Percentiles rank a stretch among this genome's conserved stretches.
These are phyloP conservation scores for Chlamydomonas sp. DNA, from an alignment of 139 green algal species.

Conservation along the genomic window DNA sequence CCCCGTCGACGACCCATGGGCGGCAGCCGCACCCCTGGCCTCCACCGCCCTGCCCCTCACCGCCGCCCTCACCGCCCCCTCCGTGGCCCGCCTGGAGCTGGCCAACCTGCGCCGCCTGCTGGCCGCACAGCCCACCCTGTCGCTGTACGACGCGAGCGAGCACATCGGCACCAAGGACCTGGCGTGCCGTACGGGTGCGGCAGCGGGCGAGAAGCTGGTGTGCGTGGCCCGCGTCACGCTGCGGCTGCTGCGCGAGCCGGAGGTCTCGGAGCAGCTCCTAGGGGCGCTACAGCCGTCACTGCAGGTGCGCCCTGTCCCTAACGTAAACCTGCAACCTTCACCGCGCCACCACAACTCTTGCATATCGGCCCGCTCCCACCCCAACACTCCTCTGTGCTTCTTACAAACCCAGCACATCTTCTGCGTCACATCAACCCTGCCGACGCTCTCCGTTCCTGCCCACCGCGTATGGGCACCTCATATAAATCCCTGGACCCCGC, in stretches of 20 bases:
- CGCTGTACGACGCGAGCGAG: constrained; percentile 11
- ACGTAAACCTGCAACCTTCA: too few species aligned
- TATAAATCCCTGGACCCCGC: too few species aligned
- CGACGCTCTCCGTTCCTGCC: too few species aligned
- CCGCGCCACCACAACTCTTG: too few species aligned
- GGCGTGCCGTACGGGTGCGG: not conserved
- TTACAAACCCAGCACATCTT: too few species aligned
- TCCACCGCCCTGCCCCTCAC: constrained; percentile 17
- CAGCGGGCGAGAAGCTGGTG: constrained; percentile 10
- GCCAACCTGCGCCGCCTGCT: not conserved
- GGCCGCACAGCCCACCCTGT: not conserved
- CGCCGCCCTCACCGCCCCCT: constrained; percentile 20
- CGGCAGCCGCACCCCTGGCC: constrained; percentile 10
- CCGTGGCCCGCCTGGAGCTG: constrained; percentile 26
- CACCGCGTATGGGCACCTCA: too few species aligned
- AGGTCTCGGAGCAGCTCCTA: constrained; percentile 41
- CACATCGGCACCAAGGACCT: not conserved
- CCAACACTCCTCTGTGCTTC: too few species aligned
- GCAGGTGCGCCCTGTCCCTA: constrained; percentile 1
- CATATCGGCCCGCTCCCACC: too few species aligned
- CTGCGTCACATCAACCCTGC: too few species aligned
- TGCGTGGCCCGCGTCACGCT: not conserved
- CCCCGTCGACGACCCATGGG: constrained; percentile 16
- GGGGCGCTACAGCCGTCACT: constrained; percentile 31
- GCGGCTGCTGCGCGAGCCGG: constrained; percentile 10